Conservation (phyloP, 495 filamentous ascomycete species). For the Lophiostoma macrostomum region DNA sequence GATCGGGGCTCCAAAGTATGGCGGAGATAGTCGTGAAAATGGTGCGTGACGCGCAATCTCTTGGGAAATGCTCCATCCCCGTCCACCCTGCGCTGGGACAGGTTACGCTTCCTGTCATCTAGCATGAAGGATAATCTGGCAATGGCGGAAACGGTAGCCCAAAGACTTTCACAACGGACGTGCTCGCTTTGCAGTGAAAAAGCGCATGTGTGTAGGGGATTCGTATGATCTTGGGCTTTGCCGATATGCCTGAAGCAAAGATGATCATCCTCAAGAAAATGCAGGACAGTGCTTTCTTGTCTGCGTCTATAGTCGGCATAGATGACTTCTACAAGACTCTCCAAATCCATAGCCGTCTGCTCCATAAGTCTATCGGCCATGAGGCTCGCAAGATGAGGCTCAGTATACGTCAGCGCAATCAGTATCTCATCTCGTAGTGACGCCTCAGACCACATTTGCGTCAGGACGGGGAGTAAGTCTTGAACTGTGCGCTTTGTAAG, state of each 20-base stretch:
- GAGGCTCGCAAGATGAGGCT: constrained; percentile 54
- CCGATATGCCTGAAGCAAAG: constrained; percentile 27
- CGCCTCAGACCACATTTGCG: constrained; percentile 69
- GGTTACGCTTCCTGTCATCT: constrained; percentile 18
- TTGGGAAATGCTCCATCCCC: constrained; percentile 49
- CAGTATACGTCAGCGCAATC: constrained; percentile 64
- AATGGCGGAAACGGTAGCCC: constrained; percentile 25
- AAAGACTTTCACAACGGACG: constrained; percentile 23
- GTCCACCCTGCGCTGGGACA: constrained; percentile 16
- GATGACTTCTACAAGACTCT: constrained; percentile 44
- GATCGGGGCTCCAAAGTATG: constrained; percentile 46
- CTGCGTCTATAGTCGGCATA: constrained; percentile 70
- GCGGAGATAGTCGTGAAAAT: constrained; percentile 45
- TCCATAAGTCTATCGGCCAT: constrained; percentile 32
- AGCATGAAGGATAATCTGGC: constrained; percentile 26
- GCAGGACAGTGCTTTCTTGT: constrained; percentile 66
- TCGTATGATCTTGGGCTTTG: neutral
- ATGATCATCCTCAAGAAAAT: constrained; percentile 61
- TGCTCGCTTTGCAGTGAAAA: constrained; percentile 21
- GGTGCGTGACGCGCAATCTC: constrained; percentile 55
- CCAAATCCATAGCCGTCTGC: constrained; percentile 36
- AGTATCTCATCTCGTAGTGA: constrained; percentile 69
- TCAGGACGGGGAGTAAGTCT: constrained; percentile 67
- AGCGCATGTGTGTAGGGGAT: constrained; percentile 25
- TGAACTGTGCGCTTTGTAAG: constrained; percentile 57